phyloP scores from a whole-genome alignment of 306 rosid species.

The Cicer yamashitae region DNA sequence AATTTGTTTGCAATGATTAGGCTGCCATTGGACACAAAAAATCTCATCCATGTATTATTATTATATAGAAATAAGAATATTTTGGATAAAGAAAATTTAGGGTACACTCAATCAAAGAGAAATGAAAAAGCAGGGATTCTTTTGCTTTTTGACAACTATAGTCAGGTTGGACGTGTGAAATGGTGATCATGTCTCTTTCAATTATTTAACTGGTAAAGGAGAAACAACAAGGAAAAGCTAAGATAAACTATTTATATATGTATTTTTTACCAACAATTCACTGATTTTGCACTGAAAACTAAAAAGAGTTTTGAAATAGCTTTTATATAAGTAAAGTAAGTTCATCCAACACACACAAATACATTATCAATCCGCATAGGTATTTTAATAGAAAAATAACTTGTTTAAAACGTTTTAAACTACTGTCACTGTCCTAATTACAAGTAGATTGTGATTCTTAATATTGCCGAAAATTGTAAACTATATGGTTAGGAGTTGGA shows the following conservation, averaged over 20 bases:
- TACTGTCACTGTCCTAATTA: not conserved
- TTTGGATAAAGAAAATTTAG: not conserved
- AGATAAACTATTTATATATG: not conserved
- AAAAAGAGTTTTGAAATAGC: not conserved
- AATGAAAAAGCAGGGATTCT: not conserved
- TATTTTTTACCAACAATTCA: constrained; percentile 22
- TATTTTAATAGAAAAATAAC: constrained; percentile 41
- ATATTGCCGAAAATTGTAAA: not conserved
- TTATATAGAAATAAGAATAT: not conserved
- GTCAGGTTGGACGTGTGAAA: not conserved
- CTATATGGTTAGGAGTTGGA: not conserved
- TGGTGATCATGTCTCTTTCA: constrained; percentile 7
- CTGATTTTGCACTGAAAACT: constrained; percentile 19
- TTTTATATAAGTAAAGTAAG: constrained; percentile 11
- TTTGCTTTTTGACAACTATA: constrained; percentile 2
- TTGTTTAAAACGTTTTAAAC: not conserved
- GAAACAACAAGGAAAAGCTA: not conserved
- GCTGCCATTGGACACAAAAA: not conserved
- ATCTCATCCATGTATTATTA: not conserved
- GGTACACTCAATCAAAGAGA: not conserved
- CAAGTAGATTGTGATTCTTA: not conserved
- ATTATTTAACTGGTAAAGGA: constrained; percentile 5
- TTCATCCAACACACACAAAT: not conserved
- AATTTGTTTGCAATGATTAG: no score
- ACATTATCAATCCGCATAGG: not conserved